Conservation (phyloP, 352 stramenopile genomes). For the Globisporangium ultimum region DNA sequence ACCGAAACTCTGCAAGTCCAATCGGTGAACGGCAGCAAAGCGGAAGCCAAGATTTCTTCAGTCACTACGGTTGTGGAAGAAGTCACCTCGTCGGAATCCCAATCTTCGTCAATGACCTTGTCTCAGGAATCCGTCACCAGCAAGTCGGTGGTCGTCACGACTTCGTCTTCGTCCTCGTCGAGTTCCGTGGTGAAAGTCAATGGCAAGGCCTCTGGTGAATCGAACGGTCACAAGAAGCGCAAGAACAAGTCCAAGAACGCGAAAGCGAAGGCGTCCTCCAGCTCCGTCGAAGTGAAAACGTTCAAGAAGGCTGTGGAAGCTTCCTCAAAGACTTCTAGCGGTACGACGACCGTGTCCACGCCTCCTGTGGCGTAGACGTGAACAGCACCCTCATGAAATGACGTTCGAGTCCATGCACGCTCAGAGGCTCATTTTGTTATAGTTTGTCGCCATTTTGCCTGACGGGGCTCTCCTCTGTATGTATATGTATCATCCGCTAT, state of each 20-base stretch:
- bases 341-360: background rate
- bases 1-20: slow-evolving; percentile 1
- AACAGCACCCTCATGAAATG: background rate
- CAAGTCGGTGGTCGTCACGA: background rate
- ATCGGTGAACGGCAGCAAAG: background rate
- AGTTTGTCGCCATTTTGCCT: background rate
- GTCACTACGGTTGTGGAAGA: slow-evolving; percentile 6
- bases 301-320: background rate
- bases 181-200: background rate
- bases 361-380: background rate
- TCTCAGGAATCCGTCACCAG: slow-evolving; percentile 1
- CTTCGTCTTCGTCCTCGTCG: slow-evolving; percentile 1
- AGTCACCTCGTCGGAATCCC: slow-evolving; percentile 2
- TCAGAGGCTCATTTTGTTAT: background rate
- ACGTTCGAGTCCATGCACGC: background rate
- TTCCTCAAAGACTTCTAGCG: background rate
- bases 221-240: background rate
- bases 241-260: background rate
- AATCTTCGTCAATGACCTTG: slow-evolving; percentile 1
- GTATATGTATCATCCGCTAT: background rate
- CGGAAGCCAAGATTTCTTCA: slow-evolving; percentile 4
- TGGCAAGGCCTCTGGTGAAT: background rate
- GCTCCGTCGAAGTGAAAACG: background rate
- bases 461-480: background rate
- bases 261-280: background rate